These are phyloP conservation scores for Neurospora tetrasperma DNA, from an alignment of 495 filamentous ascomycete genomes.

Conservation along the genomic window DNA sequence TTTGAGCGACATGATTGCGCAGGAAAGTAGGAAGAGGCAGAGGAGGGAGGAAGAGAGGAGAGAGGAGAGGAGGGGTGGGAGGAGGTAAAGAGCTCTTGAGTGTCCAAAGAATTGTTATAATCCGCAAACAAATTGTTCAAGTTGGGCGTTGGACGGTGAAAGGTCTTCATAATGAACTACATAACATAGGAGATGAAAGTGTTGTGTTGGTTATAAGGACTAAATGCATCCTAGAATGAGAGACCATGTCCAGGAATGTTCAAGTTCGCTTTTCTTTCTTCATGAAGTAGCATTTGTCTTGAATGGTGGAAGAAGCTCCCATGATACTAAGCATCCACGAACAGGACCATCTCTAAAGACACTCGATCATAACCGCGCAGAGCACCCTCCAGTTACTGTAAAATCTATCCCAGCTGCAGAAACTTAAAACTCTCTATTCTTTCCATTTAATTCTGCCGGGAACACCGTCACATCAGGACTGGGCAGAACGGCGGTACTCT, in stretches of 20 bases:
- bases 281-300: too few relatives aligned
- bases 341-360: too few relatives aligned
- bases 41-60: constrained; percentile 75
- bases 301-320: too few relatives aligned
- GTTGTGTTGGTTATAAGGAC: neutral
- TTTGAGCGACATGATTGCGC: constrained; percentile 91
- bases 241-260: neutral
- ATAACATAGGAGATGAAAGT: neutral
- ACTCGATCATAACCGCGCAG: too few relatives aligned
- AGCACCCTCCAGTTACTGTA: too few relatives aligned
- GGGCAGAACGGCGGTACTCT: too few relatives aligned
- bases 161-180: neutral
- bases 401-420: too few relatives aligned
- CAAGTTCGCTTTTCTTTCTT: too few relatives aligned
- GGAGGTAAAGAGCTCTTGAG: neutral
- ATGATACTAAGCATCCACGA: too few relatives aligned
- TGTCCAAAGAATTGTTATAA: neutral
- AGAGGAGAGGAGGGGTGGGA: constrained; percentile 31
- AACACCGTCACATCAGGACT: too few relatives aligned
- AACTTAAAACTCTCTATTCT: too few relatives aligned
- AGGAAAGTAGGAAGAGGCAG: constrained; percentile 79
- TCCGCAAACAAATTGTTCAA: neutral
- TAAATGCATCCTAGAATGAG: neutral
- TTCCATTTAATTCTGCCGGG: too few relatives aligned
- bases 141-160: neutral